Percentiles rank a stretch among this genome's conserved stretches.
Conservation (phyloP, 768 basidiomycete species). For the Rhodotorula babjevae region DNA sequence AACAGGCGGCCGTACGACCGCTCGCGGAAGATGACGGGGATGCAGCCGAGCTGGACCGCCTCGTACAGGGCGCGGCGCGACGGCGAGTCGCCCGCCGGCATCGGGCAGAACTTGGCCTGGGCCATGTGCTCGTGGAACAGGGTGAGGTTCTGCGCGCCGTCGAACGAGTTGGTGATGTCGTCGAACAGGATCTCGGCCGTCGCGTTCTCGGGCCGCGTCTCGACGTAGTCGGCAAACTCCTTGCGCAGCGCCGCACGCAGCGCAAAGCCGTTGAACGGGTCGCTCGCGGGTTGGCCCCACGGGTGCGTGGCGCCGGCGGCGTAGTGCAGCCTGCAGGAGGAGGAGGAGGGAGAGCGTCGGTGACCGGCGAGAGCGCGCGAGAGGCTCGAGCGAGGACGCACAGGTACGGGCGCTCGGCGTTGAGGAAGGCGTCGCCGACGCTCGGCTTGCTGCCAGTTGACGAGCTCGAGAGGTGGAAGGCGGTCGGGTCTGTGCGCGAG, state of each 20-base stretch:
- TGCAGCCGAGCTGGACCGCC: conserved; percentile 36
- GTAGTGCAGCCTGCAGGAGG: conserved; percentile 23
- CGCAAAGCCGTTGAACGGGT: conserved; percentile 40
- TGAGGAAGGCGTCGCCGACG: conserved; percentile 23
- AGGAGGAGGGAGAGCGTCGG: neutral
- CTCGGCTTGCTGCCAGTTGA: conserved; percentile 7
- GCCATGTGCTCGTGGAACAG: conserved; percentile 37
- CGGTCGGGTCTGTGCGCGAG: conserved; percentile 26
- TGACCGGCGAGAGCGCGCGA: too few species aligned
- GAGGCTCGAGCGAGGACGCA: neutral
- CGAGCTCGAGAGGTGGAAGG: conserved; percentile 32
- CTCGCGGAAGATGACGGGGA: conserved; percentile 39
- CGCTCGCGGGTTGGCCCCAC: conserved; percentile 33
- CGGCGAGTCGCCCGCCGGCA: conserved; percentile 37
- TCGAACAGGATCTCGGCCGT: conserved; percentile 29
- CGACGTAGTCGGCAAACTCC: conserved; percentile 16
- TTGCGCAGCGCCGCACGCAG: conserved; percentile 28
- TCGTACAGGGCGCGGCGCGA: conserved; percentile 36
- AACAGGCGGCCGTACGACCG: conserved; percentile 32
- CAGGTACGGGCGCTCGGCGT: conserved; percentile 32
- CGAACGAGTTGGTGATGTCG: conserved; percentile 31
- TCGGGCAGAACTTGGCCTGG: conserved; percentile 33
- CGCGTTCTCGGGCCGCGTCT: neutral
- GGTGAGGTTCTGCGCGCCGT: conserved; percentile 34
- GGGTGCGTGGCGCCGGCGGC: conserved; percentile 34